A percentile compares a stretch with the other conserved stretches of the same genome.
Evolutionary conservation across 148 eudicot species (phyloP).

Genomic region (Camellia granthamiana): DNA sequence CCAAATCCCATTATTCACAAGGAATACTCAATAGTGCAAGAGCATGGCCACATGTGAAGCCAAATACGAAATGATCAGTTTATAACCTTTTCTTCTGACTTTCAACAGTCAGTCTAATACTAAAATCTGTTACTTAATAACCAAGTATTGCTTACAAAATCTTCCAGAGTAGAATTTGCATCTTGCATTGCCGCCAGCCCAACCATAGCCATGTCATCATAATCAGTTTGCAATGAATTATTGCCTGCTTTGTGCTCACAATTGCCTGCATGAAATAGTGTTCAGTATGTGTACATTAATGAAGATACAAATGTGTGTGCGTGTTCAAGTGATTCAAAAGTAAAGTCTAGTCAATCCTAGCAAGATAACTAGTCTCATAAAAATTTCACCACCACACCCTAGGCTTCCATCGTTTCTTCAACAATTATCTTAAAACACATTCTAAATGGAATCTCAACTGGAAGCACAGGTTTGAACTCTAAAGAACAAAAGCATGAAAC

Average conservation of each 20-base stretch:
- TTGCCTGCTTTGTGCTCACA: constrained; percentile 21
- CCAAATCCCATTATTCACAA: background rate
- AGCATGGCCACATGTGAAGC: background rate
- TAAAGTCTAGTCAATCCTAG: background rate
- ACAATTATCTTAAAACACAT: background rate
- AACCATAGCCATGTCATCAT: constrained; percentile 47
- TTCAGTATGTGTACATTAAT: background rate
- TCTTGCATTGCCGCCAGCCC: constrained; percentile 80
- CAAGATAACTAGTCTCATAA: background rate
- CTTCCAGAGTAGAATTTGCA: constrained; percentile 94
- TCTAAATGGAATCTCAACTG: background rate
- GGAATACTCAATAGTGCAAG: background rate
- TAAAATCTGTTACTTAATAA: background rate
- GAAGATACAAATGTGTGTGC: background rate
- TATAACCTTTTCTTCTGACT: background rate
- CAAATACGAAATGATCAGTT: background rate
- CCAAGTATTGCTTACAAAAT: constrained; percentile 60
- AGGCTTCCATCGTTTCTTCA: background rate
- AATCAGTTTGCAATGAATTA: constrained; percentile 11
- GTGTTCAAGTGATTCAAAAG: background rate
- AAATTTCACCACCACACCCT: background rate
- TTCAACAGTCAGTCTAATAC: background rate
- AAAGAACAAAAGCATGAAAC: background rate
- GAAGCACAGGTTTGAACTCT: background rate
- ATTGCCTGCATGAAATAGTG: constrained; percentile 32